These are phyloP conservation scores for Aegilops speltoides DNA, from an alignment of 176 grass and related monocot genomes.

Conservation along the genomic window DNA sequence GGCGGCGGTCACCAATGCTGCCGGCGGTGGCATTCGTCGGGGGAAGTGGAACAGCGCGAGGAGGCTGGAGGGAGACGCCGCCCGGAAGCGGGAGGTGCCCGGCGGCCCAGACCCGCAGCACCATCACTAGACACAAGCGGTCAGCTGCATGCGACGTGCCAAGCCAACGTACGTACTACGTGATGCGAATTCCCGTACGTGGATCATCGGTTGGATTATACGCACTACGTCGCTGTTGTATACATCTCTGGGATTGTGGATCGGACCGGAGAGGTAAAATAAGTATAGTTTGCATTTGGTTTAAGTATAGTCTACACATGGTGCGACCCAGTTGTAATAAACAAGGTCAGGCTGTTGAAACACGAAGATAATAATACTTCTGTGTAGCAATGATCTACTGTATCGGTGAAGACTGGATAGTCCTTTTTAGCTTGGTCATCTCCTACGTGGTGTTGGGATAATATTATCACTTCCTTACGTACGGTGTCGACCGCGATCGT, in stretches of 20 bases:
- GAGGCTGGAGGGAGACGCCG: constrained; percentile 23
- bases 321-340: constrained; percentile 17
- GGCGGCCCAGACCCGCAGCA: constrained; percentile 77
- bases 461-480: neutral
- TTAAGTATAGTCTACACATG: neutral
- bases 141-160: neutral
- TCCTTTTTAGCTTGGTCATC: neutral
- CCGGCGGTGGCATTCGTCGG: neutral
- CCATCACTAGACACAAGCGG: constrained; percentile 41
- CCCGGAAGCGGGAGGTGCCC: constrained; percentile 57
- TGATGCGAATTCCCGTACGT: neutral
- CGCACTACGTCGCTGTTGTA: neutral
- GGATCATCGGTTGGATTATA: neutral
- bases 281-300: neutral
- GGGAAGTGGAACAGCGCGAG: constrained; percentile 40
- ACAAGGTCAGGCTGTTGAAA: neutral
- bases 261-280: neutral
- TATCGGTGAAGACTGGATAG: neutral
- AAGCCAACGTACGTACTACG: neutral
- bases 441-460: neutral
- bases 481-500: neutral
- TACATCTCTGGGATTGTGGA: neutral
- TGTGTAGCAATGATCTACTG: neutral
- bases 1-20: neutral
- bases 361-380: neutral